Evolutionary conservation across 2,329 filamentous ascomycete genomes (phyloP).

Genomic region (Penicillium sp.): DNA sequence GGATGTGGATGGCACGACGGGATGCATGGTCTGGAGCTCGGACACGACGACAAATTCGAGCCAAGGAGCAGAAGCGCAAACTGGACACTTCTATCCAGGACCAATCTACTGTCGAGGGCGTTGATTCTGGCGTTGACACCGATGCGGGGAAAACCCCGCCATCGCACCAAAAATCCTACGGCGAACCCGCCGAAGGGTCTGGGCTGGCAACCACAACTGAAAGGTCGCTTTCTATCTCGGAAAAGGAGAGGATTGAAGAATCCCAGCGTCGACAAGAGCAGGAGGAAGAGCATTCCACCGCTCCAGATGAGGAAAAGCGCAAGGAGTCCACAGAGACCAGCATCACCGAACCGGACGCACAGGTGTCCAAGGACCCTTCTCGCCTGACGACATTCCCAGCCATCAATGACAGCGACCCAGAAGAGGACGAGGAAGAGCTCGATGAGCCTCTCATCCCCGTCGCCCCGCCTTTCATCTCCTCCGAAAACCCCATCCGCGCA

Average conservation of each 20-base stretch:
- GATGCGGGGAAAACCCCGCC: slow-evolving; percentile 8
- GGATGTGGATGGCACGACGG: slow-evolving; percentile 73
- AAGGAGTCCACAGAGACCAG: slow-evolving; percentile 27
- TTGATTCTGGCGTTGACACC: slow-evolving; percentile 6
- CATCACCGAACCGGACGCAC: slow-evolving; percentile 32
- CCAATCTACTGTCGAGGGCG: slow-evolving; percentile 2
- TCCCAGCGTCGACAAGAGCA: slow-evolving; percentile 15
- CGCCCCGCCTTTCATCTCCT: slow-evolving; percentile 68
- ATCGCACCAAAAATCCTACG: slow-evolving; percentile 5
- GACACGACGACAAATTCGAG: slow-evolving; percentile 28
- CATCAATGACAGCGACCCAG: slow-evolving; percentile 20
- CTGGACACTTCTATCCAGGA: background rate
- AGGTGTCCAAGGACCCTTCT: slow-evolving; percentile 42
- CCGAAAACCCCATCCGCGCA: slow-evolving; percentile 71
- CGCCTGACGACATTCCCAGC: slow-evolving; percentile 23
- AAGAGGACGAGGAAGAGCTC: slow-evolving; percentile 27
- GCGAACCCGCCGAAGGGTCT: slow-evolving; percentile 4
- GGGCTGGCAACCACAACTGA: slow-evolving; percentile 22
- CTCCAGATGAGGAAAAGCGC: slow-evolving; percentile 21
- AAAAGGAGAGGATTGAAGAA: slow-evolving; percentile 16
- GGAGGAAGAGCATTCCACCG: slow-evolving; percentile 22
- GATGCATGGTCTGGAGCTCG: slow-evolving; percentile 81
- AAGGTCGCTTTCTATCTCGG: slow-evolving; percentile 23
- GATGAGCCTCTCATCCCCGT: slow-evolving; percentile 68
- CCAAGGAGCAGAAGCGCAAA: slow-evolving; percentile 17